These are phyloP conservation scores for Galerina marginata DNA, from an alignment of 768 basidiomycete species.

Conservation along the genomic window DNA sequence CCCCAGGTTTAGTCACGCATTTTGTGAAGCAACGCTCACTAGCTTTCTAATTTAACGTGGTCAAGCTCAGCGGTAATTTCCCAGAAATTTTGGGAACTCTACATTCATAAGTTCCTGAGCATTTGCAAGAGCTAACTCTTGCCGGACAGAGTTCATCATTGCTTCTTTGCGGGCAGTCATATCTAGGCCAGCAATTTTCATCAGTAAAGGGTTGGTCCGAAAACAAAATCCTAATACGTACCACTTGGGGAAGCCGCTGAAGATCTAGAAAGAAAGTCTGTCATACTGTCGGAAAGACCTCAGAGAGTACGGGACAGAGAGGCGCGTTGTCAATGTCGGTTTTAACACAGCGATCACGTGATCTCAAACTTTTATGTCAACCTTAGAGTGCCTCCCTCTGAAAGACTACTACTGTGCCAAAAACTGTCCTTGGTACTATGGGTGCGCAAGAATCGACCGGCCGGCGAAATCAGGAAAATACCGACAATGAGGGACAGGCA, in stretches of 20 bases:
- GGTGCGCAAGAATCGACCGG: conserved; percentile 71
- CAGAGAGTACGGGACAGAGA: neutral
- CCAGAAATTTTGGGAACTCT: conserved; percentile 21
- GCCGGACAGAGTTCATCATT: conserved; percentile 66
- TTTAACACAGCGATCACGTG: neutral
- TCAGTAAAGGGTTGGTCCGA: neutral
- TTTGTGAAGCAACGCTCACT: conserved; percentile 80
- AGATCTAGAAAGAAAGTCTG: conserved; percentile 54
- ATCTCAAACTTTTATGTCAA: neutral
- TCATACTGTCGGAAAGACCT: conserved; percentile 38
- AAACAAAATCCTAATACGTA: conserved; percentile 17
- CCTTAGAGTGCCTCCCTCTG: no score
- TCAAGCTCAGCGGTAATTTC: neutral
- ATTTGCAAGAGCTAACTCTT: conserved; percentile 73
- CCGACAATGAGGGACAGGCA: conserved; percentile 25
- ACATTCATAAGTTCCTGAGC: conserved; percentile 87
- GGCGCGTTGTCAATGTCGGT: conserved; percentile 8
- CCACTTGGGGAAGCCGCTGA: conserved; percentile 36
- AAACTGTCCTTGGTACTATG: conserved; percentile 43
- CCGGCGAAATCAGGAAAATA: conserved; percentile 29
- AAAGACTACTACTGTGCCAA: no score
- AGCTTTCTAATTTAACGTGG: conserved; percentile 60
- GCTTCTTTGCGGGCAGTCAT: conserved; percentile 54
- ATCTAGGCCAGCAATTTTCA: conserved; percentile 33
- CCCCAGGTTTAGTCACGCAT: conserved; percentile 78